Base-by-base conservation (phyloP, 345 rosid genomes). In the Conringia planisiliqua region DNA sequence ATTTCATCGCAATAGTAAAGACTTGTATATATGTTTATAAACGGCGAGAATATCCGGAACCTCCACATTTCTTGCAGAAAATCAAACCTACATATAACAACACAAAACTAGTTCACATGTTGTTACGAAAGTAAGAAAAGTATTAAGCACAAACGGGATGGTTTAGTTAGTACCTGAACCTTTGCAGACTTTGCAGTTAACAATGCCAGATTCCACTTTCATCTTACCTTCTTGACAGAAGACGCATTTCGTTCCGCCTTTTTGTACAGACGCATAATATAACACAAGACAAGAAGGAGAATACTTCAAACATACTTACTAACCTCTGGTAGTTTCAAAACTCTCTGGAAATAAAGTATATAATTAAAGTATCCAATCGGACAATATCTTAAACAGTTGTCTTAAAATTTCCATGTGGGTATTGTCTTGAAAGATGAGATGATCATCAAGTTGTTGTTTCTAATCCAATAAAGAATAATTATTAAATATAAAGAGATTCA, bases 241-340 rank as follows among this genome's bases (percentile, higher is more conserved):
- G 0, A 93, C 96, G 74, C 98, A 93, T 82, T 89, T 93, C 7
- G 98, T 93, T 33, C 98, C 98, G 10, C 94, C 97, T 93, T 74
- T 69, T 55, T 59, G 54, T 4, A 5, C 27, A 70, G 33, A 62
- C 14, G 36, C 48, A 40, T 52, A 36, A 40, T 52, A 36, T 10
- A 29, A 2, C 24, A 24, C 29, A 46, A 5, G 30, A 64, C 30
- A 10, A 51, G 32, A 12, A 58, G 13, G 10, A n/a, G 12, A 32
- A 6, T 5, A 36, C 44, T 55, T 50, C 6, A 18, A 48, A 32
- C 17, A 32, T 20, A 32, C n/a, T 6, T 20, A 32, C 24, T 6
- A 32, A 63, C 9, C 62, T 29, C 11, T 7, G 18, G 36, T 14
- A 29, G 20, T 55, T 55, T 26, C 11, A 24, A 14, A 52, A 52